Percentiles rank a stretch among this genome's conserved stretches.
phyloP scores from a whole-genome alignment of 805 yeast genomes.

The Cyberlindnera samutprakarnensis region DNA sequence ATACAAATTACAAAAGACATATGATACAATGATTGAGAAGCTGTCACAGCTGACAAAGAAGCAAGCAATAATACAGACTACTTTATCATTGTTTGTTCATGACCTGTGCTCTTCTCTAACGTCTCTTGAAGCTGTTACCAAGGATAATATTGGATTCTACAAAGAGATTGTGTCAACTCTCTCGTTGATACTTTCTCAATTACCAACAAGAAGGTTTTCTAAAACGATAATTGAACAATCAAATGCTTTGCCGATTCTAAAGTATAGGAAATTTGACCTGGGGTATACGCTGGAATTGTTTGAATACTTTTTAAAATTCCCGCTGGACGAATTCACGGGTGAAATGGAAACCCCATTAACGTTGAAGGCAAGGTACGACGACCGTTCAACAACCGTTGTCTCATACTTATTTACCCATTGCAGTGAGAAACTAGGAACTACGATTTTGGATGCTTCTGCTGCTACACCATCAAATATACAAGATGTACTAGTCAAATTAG shows the following conservation, averaged over 20 bases:
- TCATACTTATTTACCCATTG: constrained; percentile 13
- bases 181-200: constrained; percentile 26
- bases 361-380: constrained; percentile 6
- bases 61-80: constrained; percentile 6
- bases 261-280: no score
- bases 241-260: constrained; percentile 3
- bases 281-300: no score
- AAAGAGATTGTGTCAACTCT: no score
- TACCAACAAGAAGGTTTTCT: constrained; percentile 33
- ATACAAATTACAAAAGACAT: constrained; percentile 2
- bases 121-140: no score
- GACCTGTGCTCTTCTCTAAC: no score
- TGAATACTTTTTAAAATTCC: constrained; percentile 26
- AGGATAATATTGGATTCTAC: no score
- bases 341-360: constrained; percentile 14
- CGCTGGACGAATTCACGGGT: constrained; percentile 36
- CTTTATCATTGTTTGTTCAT: no score
- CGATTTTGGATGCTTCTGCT: no score
- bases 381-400: constrained; percentile 19
- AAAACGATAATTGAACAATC: constrained; percentile 24
- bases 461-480: not conserved
- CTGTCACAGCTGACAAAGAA: constrained; percentile 2
- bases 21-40: constrained; percentile 1
- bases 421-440: constrained; percentile 13
- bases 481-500: constrained; percentile 1